Evolutionary conservation across 2,329 filamentous ascomycete genomes (phyloP).

Genomic region (Fusarium sp.): DNA sequence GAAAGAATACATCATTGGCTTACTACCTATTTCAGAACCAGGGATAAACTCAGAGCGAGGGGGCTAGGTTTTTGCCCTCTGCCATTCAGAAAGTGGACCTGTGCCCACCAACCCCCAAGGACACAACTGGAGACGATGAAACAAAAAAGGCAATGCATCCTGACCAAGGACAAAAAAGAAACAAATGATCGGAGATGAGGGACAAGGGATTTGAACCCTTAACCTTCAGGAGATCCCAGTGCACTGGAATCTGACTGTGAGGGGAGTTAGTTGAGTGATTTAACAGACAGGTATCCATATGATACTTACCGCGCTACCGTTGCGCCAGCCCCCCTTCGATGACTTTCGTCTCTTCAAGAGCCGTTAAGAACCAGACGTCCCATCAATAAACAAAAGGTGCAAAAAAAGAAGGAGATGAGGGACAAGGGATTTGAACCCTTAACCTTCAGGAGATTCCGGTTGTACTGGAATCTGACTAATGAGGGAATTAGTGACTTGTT

Average conservation of each 20-base stretch:
- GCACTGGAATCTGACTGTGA: conserved; percentile 1
- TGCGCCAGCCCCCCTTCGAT: conserved; percentile 1
- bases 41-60: neutral
- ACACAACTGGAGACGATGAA: neutral
- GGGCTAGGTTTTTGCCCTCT: neutral
- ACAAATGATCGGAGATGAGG: neutral
- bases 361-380: neutral
- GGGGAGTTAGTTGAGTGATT: neutral
- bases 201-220: conserved; percentile 5
- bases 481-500: neutral
- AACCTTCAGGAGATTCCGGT: neutral
- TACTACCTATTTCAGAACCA: neutral
- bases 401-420: neutral
- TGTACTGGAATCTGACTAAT: neutral
- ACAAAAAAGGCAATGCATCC: neutral
- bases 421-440: conserved; percentile 1
- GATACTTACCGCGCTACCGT: neutral
- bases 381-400: neutral
- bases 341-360: neutral
- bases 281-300: neutral
- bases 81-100: neutral
- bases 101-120: neutral
- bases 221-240: conserved; percentile 1
- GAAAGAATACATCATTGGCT: too few relatives aligned
- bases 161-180: neutral